These are phyloP conservation scores for Cenchrus americanus DNA, from an alignment of 176 grass and related monocot species.

Conservation along the genomic window DNA sequence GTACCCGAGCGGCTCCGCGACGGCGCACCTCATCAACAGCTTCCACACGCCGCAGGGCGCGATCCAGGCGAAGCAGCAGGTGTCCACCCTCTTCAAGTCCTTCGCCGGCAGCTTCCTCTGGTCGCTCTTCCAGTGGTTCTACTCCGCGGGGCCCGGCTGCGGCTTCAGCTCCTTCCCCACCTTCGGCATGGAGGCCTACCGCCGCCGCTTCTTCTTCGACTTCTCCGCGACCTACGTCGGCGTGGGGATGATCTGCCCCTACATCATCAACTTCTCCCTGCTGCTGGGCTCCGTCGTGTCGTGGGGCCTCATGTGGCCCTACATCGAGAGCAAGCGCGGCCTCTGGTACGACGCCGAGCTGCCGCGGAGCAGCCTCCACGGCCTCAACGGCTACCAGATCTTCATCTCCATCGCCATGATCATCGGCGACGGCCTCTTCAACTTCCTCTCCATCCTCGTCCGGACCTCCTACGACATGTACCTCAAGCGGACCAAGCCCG, in stretches of 20 bases:
- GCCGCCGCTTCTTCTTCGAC: constrained; percentile 63
- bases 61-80: constrained; percentile 60
- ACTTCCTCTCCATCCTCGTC: constrained; percentile 51
- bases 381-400: constrained; percentile 68
- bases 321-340: constrained; percentile 59
- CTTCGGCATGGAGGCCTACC: constrained; percentile 55
- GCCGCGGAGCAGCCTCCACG: constrained; percentile 51
- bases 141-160: constrained; percentile 28
- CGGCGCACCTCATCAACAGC: constrained; percentile 75
- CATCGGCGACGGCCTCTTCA: constrained; percentile 61
- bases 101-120: constrained; percentile 61
- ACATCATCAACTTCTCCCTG: constrained; percentile 67
- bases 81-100: constrained; percentile 58
- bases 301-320: constrained; percentile 69
- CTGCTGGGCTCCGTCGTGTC: constrained; percentile 58
- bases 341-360: constrained; percentile 50
- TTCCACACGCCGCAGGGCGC: constrained; percentile 68
- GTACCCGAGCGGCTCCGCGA: constrained; percentile 57
- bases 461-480: constrained; percentile 65
- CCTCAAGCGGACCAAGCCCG: constrained; percentile 23
- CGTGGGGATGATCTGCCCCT: constrained; percentile 72
- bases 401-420: constrained; percentile 85
- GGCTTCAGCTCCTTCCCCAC: constrained; percentile 62
- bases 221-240: constrained; percentile 70
- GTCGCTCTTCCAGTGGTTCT: constrained; percentile 75